These are phyloP conservation scores for Lachnellula cervina DNA, from an alignment of 2,329 filamentous ascomycete genomes.

Conservation along the genomic window DNA sequence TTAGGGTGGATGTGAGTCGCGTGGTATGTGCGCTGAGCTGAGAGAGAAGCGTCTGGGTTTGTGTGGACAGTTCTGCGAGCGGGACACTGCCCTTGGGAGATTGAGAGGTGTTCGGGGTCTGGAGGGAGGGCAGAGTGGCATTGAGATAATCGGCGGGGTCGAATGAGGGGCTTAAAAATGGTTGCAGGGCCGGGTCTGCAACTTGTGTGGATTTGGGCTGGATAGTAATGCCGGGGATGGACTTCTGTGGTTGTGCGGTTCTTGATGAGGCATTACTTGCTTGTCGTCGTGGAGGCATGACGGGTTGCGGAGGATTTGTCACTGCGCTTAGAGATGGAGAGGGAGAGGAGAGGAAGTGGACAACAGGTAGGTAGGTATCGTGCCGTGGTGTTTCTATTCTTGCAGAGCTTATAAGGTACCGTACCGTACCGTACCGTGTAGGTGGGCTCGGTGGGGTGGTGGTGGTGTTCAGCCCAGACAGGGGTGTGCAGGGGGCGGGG, in stretches of 20 bases:
- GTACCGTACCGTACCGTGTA: not conserved
- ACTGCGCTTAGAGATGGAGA: not conserved
- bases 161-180: constrained; percentile 73
- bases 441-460: not conserved
- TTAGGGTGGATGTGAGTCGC: constrained; percentile 73
- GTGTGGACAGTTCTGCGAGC: constrained; percentile 71
- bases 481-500: not conserved
- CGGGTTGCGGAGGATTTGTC: not conserved
- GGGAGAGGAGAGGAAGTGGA: not conserved
- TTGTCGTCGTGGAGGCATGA: constrained; percentile 18
- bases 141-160: constrained; percentile 86
- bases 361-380: not conserved
- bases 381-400: not conserved
- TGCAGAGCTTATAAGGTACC: not conserved
- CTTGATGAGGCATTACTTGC: constrained; percentile 23
- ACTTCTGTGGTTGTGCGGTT: constrained; percentile 9
- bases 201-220: constrained; percentile 52
- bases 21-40: constrained; percentile 86
- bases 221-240: constrained; percentile 8
- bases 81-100: constrained; percentile 40
- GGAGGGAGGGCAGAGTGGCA: constrained; percentile 65
- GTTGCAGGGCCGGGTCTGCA: constrained; percentile 65
- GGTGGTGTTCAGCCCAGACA: not conserved
- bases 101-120: constrained; percentile 29
- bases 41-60: constrained; percentile 78